Evolutionary conservation across 2,329 filamentous ascomycete species (phyloP), one percentile per base, ranked within the genome.

Genomic region (Penicillium vulpinum): DNA sequence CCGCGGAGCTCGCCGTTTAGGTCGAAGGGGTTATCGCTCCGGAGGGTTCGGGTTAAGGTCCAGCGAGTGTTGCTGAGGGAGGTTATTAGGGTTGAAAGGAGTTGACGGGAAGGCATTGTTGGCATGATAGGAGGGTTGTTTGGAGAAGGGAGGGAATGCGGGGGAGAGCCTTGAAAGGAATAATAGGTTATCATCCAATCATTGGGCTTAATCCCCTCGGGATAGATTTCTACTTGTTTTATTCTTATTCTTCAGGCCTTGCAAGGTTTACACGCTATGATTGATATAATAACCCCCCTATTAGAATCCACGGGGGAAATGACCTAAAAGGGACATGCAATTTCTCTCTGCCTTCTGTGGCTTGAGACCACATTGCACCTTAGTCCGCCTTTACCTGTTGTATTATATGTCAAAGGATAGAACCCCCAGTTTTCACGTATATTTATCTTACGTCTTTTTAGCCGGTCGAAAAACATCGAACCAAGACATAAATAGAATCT

Each of bases 1-100:
- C 77, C 77, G 18, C 59, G 68, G n/a, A 78, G 65, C 49, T 73
- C 70, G 41, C 76, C 77, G 46, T 77, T 72, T 29, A 78, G 70
- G 43, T 78, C 76, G 6, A 70, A 62, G 10, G 72, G 67, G 54
- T 78, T 75, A 29, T 73, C 70, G 63, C 75, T 77, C 49, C 71
- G 69, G 16, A 79, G 70, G 38, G 66, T 74, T 38, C 76, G 74
- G 35, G 66, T 70, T 28, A 78, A 65, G 16, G 63, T 51, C 75
- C 76, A 78, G 45, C 65, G 65, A 8, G 65, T 56, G 46, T 62
- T 58, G 52, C 62, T 48, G 43, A 75, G 64, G 24, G 71, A 73
- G 44, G 61, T 60, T 57, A 75, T 70, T 28, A 73, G 59, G 21
- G 57, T 53, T 8, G 63, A 61, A 41, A 66, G 61, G 26, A 66